Evolutionary conservation across 305 asterid species (phyloP).

Genomic region (Andrographis paniculata): DNA sequence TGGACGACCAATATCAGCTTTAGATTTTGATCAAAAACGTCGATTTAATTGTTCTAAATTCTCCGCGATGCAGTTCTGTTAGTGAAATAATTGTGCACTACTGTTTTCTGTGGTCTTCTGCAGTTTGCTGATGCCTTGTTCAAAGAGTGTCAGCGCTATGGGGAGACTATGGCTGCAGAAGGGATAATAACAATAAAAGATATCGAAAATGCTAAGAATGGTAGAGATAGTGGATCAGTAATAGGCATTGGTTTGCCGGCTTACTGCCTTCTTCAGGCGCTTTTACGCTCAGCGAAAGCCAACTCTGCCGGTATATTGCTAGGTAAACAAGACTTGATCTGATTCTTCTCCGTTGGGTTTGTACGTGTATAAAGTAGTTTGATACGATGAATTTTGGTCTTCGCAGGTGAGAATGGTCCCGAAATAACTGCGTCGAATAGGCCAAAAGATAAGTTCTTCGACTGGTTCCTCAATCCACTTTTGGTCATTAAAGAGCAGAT

Average conservation of each 20-base stretch:
- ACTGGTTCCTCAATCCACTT: constrained; percentile 89
- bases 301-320: constrained; percentile 53
- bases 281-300: constrained; percentile 66
- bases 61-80: no score
- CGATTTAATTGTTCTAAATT: no score
- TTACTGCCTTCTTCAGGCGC: constrained; percentile 62
- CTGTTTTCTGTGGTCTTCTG: constrained; percentile 9
- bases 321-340: constrained; percentile 32
- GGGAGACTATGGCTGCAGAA: constrained; percentile 54
- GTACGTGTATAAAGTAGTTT: not conserved
- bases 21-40: no score
- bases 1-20: no score
- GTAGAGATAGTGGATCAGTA: constrained; percentile 39
- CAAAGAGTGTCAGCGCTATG: constrained; percentile 48
- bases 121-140: constrained; percentile 61
- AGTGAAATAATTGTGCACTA: no score
- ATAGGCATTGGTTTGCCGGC: constrained; percentile 80
- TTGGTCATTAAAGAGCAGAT: constrained; percentile 83
- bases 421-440: constrained; percentile 75
- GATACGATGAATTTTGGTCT: not conserved
- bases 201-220: constrained; percentile 65
- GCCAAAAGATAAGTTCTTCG: constrained; percentile 72
- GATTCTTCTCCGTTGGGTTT: not conserved
- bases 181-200: constrained; percentile 66
- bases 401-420: constrained; percentile 47